Evolutionary conservation across 352 stramenopile genomes (phyloP), one percentile per base, ranked within the genome.

Genomic region (Pythium scleroteichum): DNA sequence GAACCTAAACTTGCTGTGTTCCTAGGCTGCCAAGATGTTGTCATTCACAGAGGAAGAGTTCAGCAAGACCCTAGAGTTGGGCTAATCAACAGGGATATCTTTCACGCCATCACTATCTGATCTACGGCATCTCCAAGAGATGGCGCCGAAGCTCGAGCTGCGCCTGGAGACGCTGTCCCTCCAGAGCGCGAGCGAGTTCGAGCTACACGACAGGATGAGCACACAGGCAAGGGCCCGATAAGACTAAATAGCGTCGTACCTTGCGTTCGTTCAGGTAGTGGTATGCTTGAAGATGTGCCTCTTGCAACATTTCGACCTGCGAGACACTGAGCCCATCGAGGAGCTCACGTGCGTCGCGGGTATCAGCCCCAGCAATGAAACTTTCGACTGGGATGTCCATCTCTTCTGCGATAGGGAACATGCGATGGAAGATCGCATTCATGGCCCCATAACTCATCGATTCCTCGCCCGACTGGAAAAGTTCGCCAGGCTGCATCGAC

Each of bases 31-130:
- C 59, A 92, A 91, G 64, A 89, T 94, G 82, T 67, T 94, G 29
- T 92, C 85, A 32, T 92, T 92, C 66, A 92, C 85, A 38, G 81
- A 94, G 33, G 79, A 89, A 40, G 81, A 92, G 50, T 94, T 92
- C 63, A 90, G 78, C 68, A 85, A 88, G 51, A 90, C 80, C 20
- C 68, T 92, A 16, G 76, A 92, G 38, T 54, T 87, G 19, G 75
- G 76, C 29, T 35, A 35, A 6, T 89, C 20, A 57, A 38, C 45
- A 22, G 47, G n/a, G 1, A 40, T 14, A 53, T 17, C 14, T 53
- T 14, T 46, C 49, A 17, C 10, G 29, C 29, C 5, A 35, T 35
- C 29, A 35, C 29, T 10, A 35, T 10, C 29, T 35, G 5, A 35
- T 50, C 48, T 53, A 61, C 46, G 59, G 47, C 19, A 89, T 66